These are phyloP conservation scores for Xerocomellus chrysenteron DNA, from an alignment of 768 basidiomycete species.

Conservation along the genomic window DNA sequence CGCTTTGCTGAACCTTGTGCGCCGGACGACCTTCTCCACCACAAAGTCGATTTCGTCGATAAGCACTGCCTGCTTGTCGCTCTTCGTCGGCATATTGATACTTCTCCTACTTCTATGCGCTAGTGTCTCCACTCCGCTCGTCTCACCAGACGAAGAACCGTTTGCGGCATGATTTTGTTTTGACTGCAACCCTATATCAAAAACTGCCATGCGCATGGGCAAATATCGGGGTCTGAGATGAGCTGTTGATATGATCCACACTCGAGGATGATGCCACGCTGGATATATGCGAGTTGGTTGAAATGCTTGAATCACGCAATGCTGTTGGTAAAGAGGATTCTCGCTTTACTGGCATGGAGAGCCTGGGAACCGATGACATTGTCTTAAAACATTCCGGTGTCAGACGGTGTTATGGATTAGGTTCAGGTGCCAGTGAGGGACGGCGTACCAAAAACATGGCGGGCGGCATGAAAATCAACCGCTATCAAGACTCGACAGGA, in stretches of 20 bases:
- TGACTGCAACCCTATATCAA: conserved; percentile 29
- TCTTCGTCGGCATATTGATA: conserved; percentile 17
- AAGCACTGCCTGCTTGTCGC: conserved; percentile 16
- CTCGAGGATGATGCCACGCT: conserved; percentile 82
- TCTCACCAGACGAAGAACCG: conserved; percentile 37
- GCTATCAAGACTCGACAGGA: conserved; percentile 62
- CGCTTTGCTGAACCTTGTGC: conserved; percentile 59
- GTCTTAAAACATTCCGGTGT: conserved; percentile 42
- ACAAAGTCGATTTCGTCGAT: conserved; percentile 32
- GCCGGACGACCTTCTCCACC: conserved; percentile 57
- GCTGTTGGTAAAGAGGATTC: conserved; percentile 84
- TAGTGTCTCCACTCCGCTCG: conserved; percentile 52
- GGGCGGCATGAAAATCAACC: conserved; percentile 83
- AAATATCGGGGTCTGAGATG: conserved; percentile 52
- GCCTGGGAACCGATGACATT: conserved; percentile 86
- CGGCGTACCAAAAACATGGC: conserved; percentile 72
- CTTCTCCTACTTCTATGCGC: conserved; percentile 33
- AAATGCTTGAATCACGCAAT: conserved; percentile 81
- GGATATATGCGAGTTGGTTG: conserved; percentile 71
- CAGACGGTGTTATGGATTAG: background rate
- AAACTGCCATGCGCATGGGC: background rate
- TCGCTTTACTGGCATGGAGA: conserved; percentile 76
- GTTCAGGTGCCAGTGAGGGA: background rate
- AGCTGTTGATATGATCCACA: conserved; percentile 62
- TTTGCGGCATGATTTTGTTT: conserved; percentile 48